Evolutionary conservation across 441 rosid species (phyloP), one percentile per base, ranked within the genome.

Genomic region (Brassica balearica): DNA sequence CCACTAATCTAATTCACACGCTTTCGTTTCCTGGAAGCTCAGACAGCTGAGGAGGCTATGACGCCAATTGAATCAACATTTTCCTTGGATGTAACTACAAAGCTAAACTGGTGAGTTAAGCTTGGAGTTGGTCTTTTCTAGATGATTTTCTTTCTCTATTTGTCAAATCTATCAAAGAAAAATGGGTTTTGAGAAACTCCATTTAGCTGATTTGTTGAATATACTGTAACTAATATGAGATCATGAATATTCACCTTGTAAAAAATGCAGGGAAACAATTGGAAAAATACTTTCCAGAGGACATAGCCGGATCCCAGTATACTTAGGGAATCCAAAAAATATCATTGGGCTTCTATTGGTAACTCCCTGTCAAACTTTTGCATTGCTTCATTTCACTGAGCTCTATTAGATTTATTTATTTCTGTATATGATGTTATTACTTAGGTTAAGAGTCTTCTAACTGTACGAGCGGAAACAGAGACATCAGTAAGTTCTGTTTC

Each of bases 31-130:
- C n/a, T 81, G 78, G 41, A 58, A 61, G 61, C 56, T 68, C 86
- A 90, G 95, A 89, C 95, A 76, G 95, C 92, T 1, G 86, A 84
- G 78, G 92, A 89, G 80, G 95, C 95, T 60, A 90, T 90, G 95
- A 90, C 92, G 5, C 95, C 95, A 17, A 87, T 90, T 61, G 95
- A 90, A 73, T 91, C 95, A 48, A 85, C 95, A 56, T 91, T 91
- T 84, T 91, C 93, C 12, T 77, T 90, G 77, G 94, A 90, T 72
- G 92, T 90, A 61, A 82, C 87, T 71, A 87, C 91, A 60, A 91
- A 88, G 81, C 71, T 91, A 77, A 87, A 91, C 84, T 91, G 93
- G 95, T 91, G 79, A 83, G 88, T 85, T 63, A 75, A 74, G 64
- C 38, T 63, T 74, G 19, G 63, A 74, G 2, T 56, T 79, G 61